Evolutionary conservation across 768 basidiomycete species (phyloP), one percentile per base, ranked within the genome.

Genomic region (Mycena amicta): DNA sequence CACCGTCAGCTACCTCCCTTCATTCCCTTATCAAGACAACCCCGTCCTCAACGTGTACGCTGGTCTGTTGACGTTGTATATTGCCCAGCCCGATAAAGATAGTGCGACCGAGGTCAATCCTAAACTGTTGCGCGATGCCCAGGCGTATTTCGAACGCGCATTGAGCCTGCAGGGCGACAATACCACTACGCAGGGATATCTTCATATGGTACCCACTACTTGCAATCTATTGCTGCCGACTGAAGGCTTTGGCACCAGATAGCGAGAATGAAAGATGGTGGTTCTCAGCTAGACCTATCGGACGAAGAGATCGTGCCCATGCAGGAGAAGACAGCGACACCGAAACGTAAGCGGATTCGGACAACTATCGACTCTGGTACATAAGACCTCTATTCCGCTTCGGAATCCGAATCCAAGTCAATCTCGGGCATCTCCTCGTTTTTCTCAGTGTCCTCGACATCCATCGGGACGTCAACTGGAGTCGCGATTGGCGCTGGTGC

Each of bases 1-100:
- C 22, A 46, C 50, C 58, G 53, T 6, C 61, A 93, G 93, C 25
- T 95, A 92, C 70, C 80, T 96, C 4, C 91, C 93, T 1, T 89
- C 92, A 2, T 89, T 90, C 69, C 95, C 95, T 2, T 96, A 87
- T 75, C 88, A 87, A 67, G 89, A 93, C 63, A 91, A 92, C 62
- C 81, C 89, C 1, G 74, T 86, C 5, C 76, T 96, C 27, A 92
- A 96, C 66, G 77, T 86, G 16, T 95, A 95, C 61, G 93, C 94
- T 2, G 94, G 92, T 1, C 72, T 95, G 52, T 74, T 92, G 13
- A 83, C 80, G 26, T 74, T 94, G 23, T 84, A 88, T 64, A 72
- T 84, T n/a, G 80, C 84, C 12, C 85, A 85, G 61, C 72, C 71
- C 1, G 45, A 60, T 12, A 25, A 27, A 18, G 45, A 41, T 49